Conservation (phyloP, 148 eudicot species). For the Gaultheria prostrata region DNA sequence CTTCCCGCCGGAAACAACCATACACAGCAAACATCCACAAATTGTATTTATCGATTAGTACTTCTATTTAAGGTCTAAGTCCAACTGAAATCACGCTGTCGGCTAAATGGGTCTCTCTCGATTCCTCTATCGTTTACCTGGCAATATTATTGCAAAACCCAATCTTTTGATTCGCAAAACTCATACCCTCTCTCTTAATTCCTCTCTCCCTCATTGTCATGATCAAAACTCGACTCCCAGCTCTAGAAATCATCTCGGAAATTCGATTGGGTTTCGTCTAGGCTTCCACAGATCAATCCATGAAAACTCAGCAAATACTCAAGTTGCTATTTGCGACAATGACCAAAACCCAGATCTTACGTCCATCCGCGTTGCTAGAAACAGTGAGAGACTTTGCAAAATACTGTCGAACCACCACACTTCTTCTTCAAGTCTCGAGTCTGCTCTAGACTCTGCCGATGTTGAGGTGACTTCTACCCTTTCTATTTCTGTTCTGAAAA, state of each 20-base stretch:
- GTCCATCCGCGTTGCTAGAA: conserved; percentile 22
- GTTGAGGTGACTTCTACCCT: conserved; percentile 36
- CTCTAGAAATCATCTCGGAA: background rate
- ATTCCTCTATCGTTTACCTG: conserved; percentile 18
- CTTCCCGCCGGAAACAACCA: background rate
- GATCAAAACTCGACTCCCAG: background rate
- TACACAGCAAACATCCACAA: background rate
- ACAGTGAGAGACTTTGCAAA: conserved; percentile 51
- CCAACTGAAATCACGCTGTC: background rate
- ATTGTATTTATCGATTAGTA: background rate
- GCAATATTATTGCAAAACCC: background rate
- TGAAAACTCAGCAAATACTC: conserved; percentile 17
- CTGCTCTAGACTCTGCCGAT: conserved; percentile 29
- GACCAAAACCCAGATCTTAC: conserved; percentile 21
- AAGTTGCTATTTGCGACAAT: background rate
- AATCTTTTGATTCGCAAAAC: background rate
- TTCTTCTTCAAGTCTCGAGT: conserved; percentile 26
- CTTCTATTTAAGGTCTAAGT: background rate
- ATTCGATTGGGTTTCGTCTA: background rate
- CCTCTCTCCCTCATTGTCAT: conserved; percentile 7
- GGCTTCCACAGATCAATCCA: conserved; percentile 33
- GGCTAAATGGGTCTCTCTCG: conserved; percentile 17
- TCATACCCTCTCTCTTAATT: background rate
- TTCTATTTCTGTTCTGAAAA: conserved; percentile 55
- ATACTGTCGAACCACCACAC: conserved; percentile 32